These are phyloP conservation scores for Aspergillus ruber DNA, from an alignment of 2,329 filamentous ascomycete species.

Conservation along the genomic window DNA sequence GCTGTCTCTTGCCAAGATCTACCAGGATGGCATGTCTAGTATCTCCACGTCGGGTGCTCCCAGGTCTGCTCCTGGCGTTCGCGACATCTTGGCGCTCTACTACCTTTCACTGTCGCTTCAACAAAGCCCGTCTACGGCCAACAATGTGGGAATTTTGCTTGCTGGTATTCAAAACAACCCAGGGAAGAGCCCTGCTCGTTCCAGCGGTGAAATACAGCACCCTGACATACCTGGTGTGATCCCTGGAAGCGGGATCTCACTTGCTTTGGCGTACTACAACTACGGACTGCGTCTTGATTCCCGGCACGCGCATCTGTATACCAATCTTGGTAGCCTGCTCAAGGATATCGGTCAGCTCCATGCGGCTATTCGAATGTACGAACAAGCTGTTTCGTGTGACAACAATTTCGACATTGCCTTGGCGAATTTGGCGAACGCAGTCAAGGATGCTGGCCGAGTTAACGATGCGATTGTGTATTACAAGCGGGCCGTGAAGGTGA, in stretches of 20 bases:
- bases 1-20: slow-evolving; percentile 92
- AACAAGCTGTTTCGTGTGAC: slow-evolving; percentile 86
- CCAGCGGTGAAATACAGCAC: slow-evolving; percentile 33
- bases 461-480: slow-evolving; percentile 91
- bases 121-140: slow-evolving; percentile 93
- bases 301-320: slow-evolving; percentile 91
- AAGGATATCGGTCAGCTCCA: slow-evolving; percentile 94
- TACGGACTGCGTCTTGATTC: slow-evolving; percentile 83
- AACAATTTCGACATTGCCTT: slow-evolving; percentile 94
- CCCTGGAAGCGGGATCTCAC: slow-evolving; percentile 76
- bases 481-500: slow-evolving; percentile 80
- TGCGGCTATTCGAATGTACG: slow-evolving; percentile 93
- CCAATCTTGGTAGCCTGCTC: slow-evolving; percentile 86
- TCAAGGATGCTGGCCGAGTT: slow-evolving; percentile 91
- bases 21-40: slow-evolving; percentile 89
- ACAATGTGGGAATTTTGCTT: slow-evolving; percentile 96
- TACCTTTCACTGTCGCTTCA: slow-evolving; percentile 92
- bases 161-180: slow-evolving; percentile 77
- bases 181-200: slow-evolving; percentile 31
- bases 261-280: slow-evolving; percentile 90
- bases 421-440: slow-evolving; percentile 92
- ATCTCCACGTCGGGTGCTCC: slow-evolving; percentile 52
- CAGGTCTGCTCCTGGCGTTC: slow-evolving; percentile 66
- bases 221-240: slow-evolving; percentile 67
- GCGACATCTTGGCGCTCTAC: slow-evolving; percentile 89